These are phyloP conservation scores for Termitomyces sp. DNA, from an alignment of 768 basidiomycete genomes.

Conservation along the genomic window DNA sequence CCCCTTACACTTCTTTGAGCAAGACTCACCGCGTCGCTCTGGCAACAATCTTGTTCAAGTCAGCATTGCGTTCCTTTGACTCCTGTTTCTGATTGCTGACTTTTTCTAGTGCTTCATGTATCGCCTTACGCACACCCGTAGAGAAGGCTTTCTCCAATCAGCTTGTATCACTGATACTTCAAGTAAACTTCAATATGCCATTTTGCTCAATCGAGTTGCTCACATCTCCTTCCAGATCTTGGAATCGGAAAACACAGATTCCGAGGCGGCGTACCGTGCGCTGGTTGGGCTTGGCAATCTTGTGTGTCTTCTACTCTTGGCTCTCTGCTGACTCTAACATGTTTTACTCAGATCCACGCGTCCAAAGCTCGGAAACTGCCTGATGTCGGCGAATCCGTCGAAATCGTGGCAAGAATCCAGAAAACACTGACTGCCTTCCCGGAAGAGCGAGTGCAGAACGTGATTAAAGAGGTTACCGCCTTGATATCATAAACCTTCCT, in stretches of 20 bases:
- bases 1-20: slow-evolving; percentile 47
- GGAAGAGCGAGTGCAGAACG: slow-evolving; percentile 52
- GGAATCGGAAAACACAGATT: slow-evolving; percentile 45
- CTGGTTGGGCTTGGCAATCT: slow-evolving; percentile 71
- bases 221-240: slow-evolving; percentile 34
- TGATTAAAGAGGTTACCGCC: slow-evolving; percentile 42
- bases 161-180: slow-evolving; percentile 38
- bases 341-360: slow-evolving; percentile 39
- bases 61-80: slow-evolving; percentile 21
- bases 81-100: neutral
- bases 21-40: slow-evolving; percentile 74
- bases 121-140: slow-evolving; percentile 38
- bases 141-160: slow-evolving; percentile 31
- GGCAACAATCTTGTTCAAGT: slow-evolving; percentile 89
- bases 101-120: slow-evolving; percentile 56
- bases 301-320: slow-evolving; percentile 31
- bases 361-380: slow-evolving; percentile 33
- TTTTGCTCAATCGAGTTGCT: neutral
- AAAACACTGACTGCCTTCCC: slow-evolving; percentile 40
- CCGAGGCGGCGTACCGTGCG: slow-evolving; percentile 66
- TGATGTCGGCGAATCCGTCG: slow-evolving; percentile 30
- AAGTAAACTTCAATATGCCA: slow-evolving; percentile 28
- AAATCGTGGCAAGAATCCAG: slow-evolving; percentile 33
- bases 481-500: slow-evolving; percentile 27
- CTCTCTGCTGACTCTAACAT: slow-evolving; percentile 3